Conservation (phyloP, 2,329 filamentous ascomycete species). For the Colletotrichum lentis region DNA sequence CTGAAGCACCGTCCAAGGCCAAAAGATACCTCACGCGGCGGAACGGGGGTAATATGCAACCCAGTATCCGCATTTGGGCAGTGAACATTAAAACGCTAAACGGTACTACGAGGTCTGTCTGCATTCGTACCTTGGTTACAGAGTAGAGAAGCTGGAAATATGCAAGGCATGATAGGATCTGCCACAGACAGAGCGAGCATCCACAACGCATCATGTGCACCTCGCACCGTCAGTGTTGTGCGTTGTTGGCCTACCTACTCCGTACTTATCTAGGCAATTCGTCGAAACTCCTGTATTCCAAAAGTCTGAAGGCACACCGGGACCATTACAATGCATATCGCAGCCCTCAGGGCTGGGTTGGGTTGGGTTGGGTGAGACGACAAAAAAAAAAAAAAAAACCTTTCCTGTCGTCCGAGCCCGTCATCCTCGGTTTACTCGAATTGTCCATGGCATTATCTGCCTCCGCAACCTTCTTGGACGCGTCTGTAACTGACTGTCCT, state of each 20-base stretch:
- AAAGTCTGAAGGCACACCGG: background rate
- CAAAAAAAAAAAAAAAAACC: background rate
- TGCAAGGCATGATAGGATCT: background rate
- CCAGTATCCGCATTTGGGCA: background rate
- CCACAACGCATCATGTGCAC: background rate
- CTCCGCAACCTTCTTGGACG: conserved; percentile 8
- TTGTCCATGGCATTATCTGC: background rate
- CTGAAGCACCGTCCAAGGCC: conserved; percentile 4
- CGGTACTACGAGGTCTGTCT: background rate
- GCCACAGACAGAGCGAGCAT: background rate
- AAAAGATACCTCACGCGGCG: conserved; percentile 16
- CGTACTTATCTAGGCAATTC: background rate
- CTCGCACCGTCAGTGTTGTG: background rate
- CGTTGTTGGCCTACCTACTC: background rate
- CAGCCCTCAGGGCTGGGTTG: background rate
- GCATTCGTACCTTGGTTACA: background rate
- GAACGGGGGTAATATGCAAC: background rate
- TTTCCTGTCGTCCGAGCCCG: background rate
- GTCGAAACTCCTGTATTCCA: background rate
- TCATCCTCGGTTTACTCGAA: no score
- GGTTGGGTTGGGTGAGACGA: background rate
- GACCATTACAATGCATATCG: background rate
- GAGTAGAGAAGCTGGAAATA: background rate
- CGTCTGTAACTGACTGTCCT: conserved; percentile 6
- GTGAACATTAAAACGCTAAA: background rate